These are phyloP conservation scores for Sarocladium brachiariae DNA, from an alignment of 2,329 filamentous ascomycete species.

Conservation along the genomic window DNA sequence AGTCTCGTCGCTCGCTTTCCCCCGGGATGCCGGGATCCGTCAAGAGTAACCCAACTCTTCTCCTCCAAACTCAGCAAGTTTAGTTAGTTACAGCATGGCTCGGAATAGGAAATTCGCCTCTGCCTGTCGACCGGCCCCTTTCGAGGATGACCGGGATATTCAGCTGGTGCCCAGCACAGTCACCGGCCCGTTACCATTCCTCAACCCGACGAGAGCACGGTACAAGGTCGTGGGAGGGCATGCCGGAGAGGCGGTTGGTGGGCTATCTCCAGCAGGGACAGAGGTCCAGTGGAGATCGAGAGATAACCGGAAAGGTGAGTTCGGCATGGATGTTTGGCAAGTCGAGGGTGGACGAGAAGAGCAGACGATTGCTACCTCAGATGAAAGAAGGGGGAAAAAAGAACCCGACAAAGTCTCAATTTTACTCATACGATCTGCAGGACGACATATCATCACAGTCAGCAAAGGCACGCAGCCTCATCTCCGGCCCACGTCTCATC, in stretches of 20 bases:
- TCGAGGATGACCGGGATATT: neutral
- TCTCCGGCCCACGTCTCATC: neutral
- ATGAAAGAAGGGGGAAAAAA: too few species aligned
- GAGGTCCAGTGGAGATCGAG: constrained; percentile 1
- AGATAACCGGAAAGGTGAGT: constrained; percentile 9
- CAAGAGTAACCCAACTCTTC: neutral
- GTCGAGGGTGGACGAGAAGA: too few species aligned
- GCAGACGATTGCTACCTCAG: too few species aligned
- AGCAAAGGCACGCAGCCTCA: neutral
- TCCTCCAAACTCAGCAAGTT: neutral
- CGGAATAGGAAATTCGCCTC: constrained; percentile 3
- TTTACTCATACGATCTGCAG: neutral
- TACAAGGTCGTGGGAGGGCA: neutral
- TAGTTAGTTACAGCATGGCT: neutral
- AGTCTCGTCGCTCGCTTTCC: too few species aligned
- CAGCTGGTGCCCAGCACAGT: neutral
- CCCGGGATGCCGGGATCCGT: too few species aligned
- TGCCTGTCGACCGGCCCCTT: neutral
- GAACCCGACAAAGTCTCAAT: too few species aligned
- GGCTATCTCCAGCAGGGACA: neutral
- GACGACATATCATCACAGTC: neutral
- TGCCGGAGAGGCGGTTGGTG: neutral
- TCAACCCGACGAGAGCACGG: constrained; percentile 6
- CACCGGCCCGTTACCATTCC: constrained; percentile 1
- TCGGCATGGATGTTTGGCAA: too few species aligned